Evolutionary conservation across 108 stramenopile genomes (phyloP).

Genomic region (Hondaea fermentalgiana): DNA sequence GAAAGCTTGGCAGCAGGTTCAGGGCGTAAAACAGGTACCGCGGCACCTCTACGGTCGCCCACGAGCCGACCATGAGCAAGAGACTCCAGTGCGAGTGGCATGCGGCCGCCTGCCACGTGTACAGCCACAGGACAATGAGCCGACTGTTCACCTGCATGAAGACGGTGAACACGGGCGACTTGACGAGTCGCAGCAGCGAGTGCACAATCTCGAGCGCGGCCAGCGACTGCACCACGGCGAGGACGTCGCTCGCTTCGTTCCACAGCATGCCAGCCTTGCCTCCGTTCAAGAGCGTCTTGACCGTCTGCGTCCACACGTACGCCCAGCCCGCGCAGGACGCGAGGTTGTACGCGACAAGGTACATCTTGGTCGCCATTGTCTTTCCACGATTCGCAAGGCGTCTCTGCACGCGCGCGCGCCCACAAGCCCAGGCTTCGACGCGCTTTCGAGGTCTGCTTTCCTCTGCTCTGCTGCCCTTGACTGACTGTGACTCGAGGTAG

Average conservation of each 20-base stretch:
- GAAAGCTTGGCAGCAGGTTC: conserved; percentile 58
- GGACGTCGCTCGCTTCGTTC: conserved; percentile 31
- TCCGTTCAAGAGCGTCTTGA: conserved; percentile 39
- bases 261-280: background rate
- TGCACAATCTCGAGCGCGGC: conserved; percentile 80
- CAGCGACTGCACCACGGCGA: conserved; percentile 61
- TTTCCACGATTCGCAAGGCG: no score
- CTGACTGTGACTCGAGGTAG: no score
- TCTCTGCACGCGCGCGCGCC: no score
- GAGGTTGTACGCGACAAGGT: conserved; percentile 77
- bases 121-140: conserved; percentile 66
- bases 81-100: conserved; percentile 75
- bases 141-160: conserved; percentile 80
- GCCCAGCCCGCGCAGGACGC: conserved; percentile 76
- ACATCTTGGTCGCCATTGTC: conserved; percentile 23
- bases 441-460: no score
- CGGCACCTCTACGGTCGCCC: conserved; percentile 78
- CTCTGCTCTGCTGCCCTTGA: no score
- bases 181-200: conserved; percentile 76
- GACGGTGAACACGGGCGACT: conserved; percentile 77
- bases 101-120: conserved; percentile 51
- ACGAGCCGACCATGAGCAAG: conserved; percentile 72
- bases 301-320: conserved; percentile 51
- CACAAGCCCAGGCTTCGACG: no score
- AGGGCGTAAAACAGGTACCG: conserved; percentile 87